Base-by-base conservation (phyloP, 441 rosid species). In the Mallotus japonicus region DNA sequence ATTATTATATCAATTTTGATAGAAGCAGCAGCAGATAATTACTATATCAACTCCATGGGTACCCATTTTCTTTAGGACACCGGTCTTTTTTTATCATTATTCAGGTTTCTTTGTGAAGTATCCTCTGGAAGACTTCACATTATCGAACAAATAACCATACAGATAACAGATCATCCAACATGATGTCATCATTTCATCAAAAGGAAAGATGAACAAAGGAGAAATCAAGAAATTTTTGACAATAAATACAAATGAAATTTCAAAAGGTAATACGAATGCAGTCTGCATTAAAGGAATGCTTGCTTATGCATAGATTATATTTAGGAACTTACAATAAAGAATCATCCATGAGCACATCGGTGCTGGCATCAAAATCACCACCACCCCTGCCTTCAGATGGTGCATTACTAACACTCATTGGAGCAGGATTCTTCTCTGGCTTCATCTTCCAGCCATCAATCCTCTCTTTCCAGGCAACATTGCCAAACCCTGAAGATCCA, bases 381-480 rank as follows among this genome's bases (percentile, higher is more conserved):
- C 78, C 80, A 15, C 83, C 83, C 69, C 81, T 71, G 61, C 77
- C 78, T 72, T 80, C 83, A 5, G 83, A 80, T 14, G 83, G 83
- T 8, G 83, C 79, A 74, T 80, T 62, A 72, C 83, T 77, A 24
- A 77, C 77, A 72, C 81, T 80, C 80, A 77, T 77, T 17, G 83
- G 81, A 77, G 78, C 79, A 67, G 72, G 70, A 46, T 59, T 77
- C 70, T 80, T 80, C 55, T 80, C 83, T 50, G 76, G 78, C 72
- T 80, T 80, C 83, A 80, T 77, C 76, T 77, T 80, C 83, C 83
- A 80, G 50, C 81, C 83, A 49, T 80, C 83, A 63, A 80, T 77
- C 62, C 83, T 77, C 72, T 80, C 83, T 74, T 71, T 80, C 83
- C 83, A 80, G 65, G 83, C 83, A 47, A 80, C 78, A 63, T 80